Evolutionary conservation across 1,284 basidiomycete species (phyloP).

Genomic region (Ceratobasidium sp.): DNA sequence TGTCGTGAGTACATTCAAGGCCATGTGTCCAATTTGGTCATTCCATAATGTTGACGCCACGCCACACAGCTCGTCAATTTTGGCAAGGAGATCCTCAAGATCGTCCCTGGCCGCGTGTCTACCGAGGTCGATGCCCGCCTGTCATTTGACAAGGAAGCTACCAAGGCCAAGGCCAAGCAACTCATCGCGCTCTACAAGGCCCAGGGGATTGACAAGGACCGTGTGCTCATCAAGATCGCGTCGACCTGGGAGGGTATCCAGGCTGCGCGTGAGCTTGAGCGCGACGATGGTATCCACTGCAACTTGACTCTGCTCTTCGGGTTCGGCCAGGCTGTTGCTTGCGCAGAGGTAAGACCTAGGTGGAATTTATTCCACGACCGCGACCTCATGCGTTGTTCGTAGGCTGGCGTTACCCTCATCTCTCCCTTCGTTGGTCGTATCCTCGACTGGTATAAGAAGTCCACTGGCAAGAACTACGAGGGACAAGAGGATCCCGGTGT

Average conservation of each 20-base stretch:
- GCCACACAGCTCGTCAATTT: constrained; percentile 87
- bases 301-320: constrained; percentile 99
- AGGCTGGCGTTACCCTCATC: constrained; percentile 97
- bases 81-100: constrained; percentile 92
- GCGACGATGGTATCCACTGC: constrained; percentile 94
- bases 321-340: constrained; percentile 97
- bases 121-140: constrained; percentile 98
- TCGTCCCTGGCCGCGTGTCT: constrained; percentile 98
- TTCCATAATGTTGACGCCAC: constrained; percentile 44
- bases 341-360: constrained; percentile 93
- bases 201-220: constrained; percentile 90
- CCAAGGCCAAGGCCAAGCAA: constrained; percentile 92
- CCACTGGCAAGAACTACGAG: constrained; percentile 81
- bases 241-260: constrained; percentile 99
- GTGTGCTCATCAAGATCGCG: constrained; percentile 98
- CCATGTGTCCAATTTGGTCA: not conserved
- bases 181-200: constrained; percentile 95
- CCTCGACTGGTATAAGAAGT: constrained; percentile 97
- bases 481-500: constrained; percentile 97
- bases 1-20: constrained; percentile 66
- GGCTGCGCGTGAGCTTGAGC: constrained; percentile 92
- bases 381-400: constrained; percentile 61
- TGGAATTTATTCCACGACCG: constrained; percentile 99
- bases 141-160: constrained; percentile 94
- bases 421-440: constrained; percentile 99